Percentiles rank a stretch among this genome's conserved stretches.
These are phyloP conservation scores for Globisporangium yorkense DNA, from an alignment of 352 stramenopile genomes.

Conservation along the genomic window DNA sequence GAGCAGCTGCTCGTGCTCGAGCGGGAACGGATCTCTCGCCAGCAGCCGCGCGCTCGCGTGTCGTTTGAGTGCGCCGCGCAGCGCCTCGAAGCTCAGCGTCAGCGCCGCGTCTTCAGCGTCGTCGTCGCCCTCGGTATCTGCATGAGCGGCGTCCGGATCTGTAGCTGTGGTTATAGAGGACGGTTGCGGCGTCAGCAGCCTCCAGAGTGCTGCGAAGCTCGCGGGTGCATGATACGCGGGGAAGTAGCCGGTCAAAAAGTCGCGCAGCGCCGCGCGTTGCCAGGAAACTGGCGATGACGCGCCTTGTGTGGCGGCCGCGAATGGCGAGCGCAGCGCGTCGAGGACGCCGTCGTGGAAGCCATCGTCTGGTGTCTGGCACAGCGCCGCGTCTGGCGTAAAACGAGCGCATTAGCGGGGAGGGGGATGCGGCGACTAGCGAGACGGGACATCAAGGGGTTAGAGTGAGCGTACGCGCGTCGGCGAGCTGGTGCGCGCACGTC, in stretches of 20 bases:
- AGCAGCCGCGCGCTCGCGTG: constrained; percentile 28
- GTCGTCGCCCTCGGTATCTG: not conserved
- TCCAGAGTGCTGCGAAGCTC: constrained; percentile 23
- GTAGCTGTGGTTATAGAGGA: not conserved
- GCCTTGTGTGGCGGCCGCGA: constrained; percentile 14
- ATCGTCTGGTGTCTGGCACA: not conserved
- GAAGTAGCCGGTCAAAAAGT: constrained; percentile 30
- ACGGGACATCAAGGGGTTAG: not conserved
- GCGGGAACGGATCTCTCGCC: constrained; percentile 28
- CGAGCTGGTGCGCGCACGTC: not conserved
- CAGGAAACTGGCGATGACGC: constrained; percentile 11
- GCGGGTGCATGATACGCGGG: constrained; percentile 25
- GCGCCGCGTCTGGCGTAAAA: not conserved
- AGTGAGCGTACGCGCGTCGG: constrained; percentile 7
- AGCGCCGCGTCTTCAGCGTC: not conserved
- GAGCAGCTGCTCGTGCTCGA: constrained; percentile 20
- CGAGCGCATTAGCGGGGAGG: not conserved
- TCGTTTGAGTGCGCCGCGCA: constrained; percentile 24
- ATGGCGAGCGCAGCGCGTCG: constrained; percentile 17
- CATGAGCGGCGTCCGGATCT: not conserved
- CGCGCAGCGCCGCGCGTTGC: constrained; percentile 18
- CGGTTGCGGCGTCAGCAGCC: constrained; percentile 1
- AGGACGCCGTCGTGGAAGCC: constrained; percentile 41
- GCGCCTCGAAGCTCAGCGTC: constrained; percentile 2
- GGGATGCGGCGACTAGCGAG: not conserved